These are phyloP conservation scores for Vigna angularis DNA, from an alignment of 306 rosid genomes.

Conservation along the genomic window DNA sequence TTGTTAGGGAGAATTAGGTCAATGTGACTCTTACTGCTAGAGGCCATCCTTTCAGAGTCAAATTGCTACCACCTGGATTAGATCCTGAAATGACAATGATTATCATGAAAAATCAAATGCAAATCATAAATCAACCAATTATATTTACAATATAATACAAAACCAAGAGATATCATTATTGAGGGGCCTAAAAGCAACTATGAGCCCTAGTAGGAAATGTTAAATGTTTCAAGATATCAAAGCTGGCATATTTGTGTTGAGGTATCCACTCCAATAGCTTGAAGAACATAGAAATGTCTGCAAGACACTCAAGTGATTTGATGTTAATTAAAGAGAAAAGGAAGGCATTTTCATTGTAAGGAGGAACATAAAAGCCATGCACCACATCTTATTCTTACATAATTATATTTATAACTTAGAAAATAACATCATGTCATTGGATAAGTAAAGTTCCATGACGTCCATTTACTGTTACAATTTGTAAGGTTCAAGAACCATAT, in stretches of 20 bases:
- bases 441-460: neutral
- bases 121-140: conserved; percentile 10
- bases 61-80: conserved; percentile 64
- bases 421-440: neutral
- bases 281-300: neutral
- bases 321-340: neutral
- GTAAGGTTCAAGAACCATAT: neutral
- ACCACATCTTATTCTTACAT: neutral
- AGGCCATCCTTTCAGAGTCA: conserved; percentile 82
- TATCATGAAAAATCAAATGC: conserved; percentile 30
- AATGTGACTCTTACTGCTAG: conserved; percentile 56
- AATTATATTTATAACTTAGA: neutral
- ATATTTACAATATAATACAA: neutral
- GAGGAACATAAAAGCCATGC: neutral
- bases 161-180: conserved; percentile 20
- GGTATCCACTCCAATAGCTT: neutral
- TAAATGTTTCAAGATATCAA: conserved; percentile 8
- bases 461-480: neutral
- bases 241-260: neutral
- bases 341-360: neutral
- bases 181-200: conserved; percentile 15
- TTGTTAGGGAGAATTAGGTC: conserved; percentile 11
- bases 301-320: neutral
- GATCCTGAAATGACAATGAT: conserved; percentile 55
- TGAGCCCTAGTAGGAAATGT: conserved; percentile 6